phyloP scores from a whole-genome alignment of 768 basidiomycete genomes.

The Mycena leptocephala region DNA sequence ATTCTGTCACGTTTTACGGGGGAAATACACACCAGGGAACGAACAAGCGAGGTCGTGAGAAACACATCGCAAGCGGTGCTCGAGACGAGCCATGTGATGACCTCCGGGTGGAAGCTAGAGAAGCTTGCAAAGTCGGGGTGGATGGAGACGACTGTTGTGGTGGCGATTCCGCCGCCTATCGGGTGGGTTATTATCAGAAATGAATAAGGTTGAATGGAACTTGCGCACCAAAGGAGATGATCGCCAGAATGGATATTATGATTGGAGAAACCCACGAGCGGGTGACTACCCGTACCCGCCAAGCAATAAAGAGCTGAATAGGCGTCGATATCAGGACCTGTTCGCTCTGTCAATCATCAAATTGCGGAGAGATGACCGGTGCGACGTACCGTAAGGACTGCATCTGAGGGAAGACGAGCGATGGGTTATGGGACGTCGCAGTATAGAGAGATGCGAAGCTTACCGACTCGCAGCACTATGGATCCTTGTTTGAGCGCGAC shows the following conservation, averaged over 20 bases:
- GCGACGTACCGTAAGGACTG: constrained; percentile 14
- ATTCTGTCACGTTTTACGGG: too few relatives aligned
- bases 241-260: neutral
- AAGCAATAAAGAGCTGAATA: constrained; percentile 36
- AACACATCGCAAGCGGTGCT: constrained; percentile 27
- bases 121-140: constrained; percentile 20
- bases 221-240: constrained; percentile 15
- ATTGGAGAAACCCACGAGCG: constrained; percentile 1
- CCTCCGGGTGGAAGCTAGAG: constrained; percentile 20
- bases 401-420: neutral
- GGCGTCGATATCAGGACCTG: constrained; percentile 36
- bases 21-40: neutral
- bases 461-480: constrained; percentile 12
- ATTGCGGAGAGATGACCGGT: neutral
- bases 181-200: too few relatives aligned
- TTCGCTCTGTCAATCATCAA: too few relatives aligned
- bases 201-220: neutral
- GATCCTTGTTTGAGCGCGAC: neutral
- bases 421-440: neutral
- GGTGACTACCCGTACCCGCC: constrained; percentile 31
- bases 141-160: constrained; percentile 11
- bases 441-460: neutral
- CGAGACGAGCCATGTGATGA: constrained; percentile 30
- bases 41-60: constrained; percentile 25
- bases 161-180: constrained; percentile 29